Evolutionary conservation across 1,284 basidiomycete genomes (phyloP), one percentile per base, ranked within the genome.

Genomic region (Marasmius fiardii): DNA sequence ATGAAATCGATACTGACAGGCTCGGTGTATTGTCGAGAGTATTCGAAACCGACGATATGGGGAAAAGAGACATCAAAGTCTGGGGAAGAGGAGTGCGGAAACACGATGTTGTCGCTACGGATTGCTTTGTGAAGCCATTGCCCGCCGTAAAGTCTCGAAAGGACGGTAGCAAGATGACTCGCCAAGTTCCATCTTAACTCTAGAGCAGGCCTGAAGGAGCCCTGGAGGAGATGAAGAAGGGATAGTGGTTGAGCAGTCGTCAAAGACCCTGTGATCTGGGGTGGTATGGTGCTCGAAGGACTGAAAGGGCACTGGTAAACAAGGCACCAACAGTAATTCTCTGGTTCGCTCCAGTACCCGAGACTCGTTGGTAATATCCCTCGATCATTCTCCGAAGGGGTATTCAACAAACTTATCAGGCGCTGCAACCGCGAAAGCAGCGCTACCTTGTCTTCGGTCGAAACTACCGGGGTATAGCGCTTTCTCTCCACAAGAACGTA

Each of bases 401-500:
- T 39, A 18, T 57, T 57, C 37, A 57, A 35, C 10, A 57, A 26
- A 8, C 20, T 43, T 20, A 57, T 57, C 16, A 57, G 44, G 14
- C 50, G 39, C 20, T 49, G 44, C 14, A 57, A 37, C 10, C 55
- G 55, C 5, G 28, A 28, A 34, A 45, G 51, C 12, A 57, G 44
- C 16, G 31, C 18, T 12, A 45, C 51, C 11, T 33, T 45, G 18
- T 57, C 43, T 24, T 50, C 45, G 7, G 34, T 48, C 10, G 45
- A 43, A 14, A 53, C 48, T n/a, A 49, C 33, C 18, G 43, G n/a
- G n/a, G 45, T 21, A n/a, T 53, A 57, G n/a, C 26, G 37, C 43
- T 57, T 57, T 28, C 53, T 57, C 26, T 57, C 55, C 16, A 57
- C 41, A 20, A 57, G 44, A n/a, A 57, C 44, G n/a, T 53, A 53